These are phyloP conservation scores for Boletus subcaerulescens DNA, from an alignment of 768 basidiomycete genomes.

Conservation along the genomic window DNA sequence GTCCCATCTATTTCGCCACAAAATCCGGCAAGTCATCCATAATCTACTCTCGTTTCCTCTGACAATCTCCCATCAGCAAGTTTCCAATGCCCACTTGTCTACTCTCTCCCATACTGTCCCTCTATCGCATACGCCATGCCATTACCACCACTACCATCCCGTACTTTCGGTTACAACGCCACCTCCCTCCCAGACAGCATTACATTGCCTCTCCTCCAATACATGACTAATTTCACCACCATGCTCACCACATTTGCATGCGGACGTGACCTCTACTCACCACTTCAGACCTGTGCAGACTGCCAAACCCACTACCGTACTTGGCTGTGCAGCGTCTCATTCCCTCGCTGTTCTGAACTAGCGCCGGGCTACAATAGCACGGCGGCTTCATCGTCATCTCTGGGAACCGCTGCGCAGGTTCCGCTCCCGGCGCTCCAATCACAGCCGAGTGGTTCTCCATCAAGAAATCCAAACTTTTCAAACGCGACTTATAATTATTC, in stretches of 20 bases:
- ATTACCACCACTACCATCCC: constrained; percentile 47
- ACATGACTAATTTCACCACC: constrained; percentile 71
- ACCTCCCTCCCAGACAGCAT: constrained; percentile 49
- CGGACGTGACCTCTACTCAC: constrained; percentile 77
- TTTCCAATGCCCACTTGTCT: constrained; percentile 68
- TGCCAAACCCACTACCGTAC: constrained; percentile 69
- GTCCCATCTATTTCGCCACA: constrained; percentile 69
- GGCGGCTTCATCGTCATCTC: constrained; percentile 13
- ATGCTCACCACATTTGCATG: constrained; percentile 73
- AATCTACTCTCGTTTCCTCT: neutral
- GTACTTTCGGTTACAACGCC: constrained; percentile 44
- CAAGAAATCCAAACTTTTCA: constrained; percentile 50
- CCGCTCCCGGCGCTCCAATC: constrained; percentile 51
- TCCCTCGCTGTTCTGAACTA: constrained; percentile 72
- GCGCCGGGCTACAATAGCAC: constrained; percentile 24
- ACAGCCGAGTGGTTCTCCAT: constrained; percentile 37
- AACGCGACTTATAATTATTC: constrained; percentile 44
- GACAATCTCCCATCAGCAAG: constrained; percentile 34
- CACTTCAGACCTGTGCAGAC: constrained; percentile 70
- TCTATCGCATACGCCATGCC: constrained; percentile 67
- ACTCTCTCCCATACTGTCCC: constrained; percentile 75
- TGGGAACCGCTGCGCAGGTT: constrained; percentile 26
- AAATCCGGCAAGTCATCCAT: constrained; percentile 56
- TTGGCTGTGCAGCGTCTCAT: constrained; percentile 74
- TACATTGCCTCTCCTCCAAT: constrained; percentile 50